Percentiles rank a stretch among this genome's conserved stretches.
Evolutionary conservation across 73 alveolate species (phyloP).

Genomic region (Durusdinium trenchii): DNA sequence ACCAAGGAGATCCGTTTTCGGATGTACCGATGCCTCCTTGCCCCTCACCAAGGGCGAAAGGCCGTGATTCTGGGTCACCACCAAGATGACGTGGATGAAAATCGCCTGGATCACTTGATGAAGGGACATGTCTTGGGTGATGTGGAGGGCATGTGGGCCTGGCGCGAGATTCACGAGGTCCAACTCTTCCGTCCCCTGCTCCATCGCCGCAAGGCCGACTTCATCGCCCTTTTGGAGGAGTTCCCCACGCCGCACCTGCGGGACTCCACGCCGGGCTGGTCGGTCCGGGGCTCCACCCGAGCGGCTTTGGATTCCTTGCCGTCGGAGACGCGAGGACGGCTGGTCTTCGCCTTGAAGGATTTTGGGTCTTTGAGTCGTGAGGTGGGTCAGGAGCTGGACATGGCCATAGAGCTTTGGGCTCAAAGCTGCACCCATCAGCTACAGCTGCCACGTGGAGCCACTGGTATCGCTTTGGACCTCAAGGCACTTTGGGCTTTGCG

Average conservation of each 20-base stretch:
- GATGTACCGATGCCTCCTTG: slow-evolving; percentile 77
- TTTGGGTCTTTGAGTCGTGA: slow-evolving; percentile 29
- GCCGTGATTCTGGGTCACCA: slow-evolving; percentile 90
- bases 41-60: background rate
- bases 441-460: slow-evolving; percentile 29
- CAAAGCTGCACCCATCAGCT: background rate
- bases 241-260: slow-evolving; percentile 80
- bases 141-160: slow-evolving; percentile 89
- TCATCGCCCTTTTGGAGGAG: slow-evolving; percentile 32
- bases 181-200: slow-evolving; percentile 77
- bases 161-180: slow-evolving; percentile 73
- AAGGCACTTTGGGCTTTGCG: background rate
- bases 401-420: background rate
- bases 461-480: slow-evolving; percentile 3
- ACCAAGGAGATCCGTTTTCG: slow-evolving; percentile 74
- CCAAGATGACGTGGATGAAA: slow-evolving; percentile 90
- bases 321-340: background rate
- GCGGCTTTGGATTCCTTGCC: slow-evolving; percentile 47
- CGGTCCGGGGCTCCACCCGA: slow-evolving; percentile 86
- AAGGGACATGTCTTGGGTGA: slow-evolving; percentile 88
- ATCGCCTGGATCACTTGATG: slow-evolving; percentile 87
- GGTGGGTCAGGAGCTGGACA: slow-evolving; percentile 44
- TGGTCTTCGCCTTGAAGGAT: background rate
- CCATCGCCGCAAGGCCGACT: slow-evolving; percentile 47
- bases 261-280: slow-evolving; percentile 90